Base-by-base conservation (phyloP, 805 yeast species). In the Starmerella apicola region DNA sequence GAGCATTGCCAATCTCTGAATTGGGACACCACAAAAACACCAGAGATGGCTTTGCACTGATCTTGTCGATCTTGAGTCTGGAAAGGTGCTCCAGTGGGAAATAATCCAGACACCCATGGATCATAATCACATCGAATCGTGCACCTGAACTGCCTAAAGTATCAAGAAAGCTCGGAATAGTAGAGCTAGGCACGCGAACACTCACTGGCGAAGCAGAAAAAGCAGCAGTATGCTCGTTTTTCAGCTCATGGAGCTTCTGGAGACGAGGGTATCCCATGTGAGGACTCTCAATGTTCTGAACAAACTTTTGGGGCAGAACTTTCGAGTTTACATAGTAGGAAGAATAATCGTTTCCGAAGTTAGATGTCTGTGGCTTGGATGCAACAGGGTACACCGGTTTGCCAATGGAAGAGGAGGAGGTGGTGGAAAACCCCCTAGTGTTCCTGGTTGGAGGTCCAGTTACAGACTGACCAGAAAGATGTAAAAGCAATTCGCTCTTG, bases 51-150 rank as follows among this genome's bases (percentile, higher is more conserved):
- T 78, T 79, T 1, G 94, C 71, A 40, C 91, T 74, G 24, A 86
- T 62, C 51, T 67, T 74, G 46, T 75, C 78, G 4, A 86, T 63
- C 0, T 95, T 94, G 33, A 85, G 61, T 48, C 70, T 71, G 1
- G 70, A 60, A 19, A 86, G 62, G 2, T 78, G 51, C 0, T 82
- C 80, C 32, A 72, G 66, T 16, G 81, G 63, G 19, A 44, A 41
- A 9, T 33, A 12, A 39, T 80, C 69, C 52, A 77, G 76, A 37
- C 88, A 64, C 3, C 91, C 88, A 1, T 94, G 94, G 39, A 86
- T 74, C 94, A 88, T 83, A 12, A 88, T 80, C 9, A 84, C 94
- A 56, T 86, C 95, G 58, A 86, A 88, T 44, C 72, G 73, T 28
- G 81, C 53, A 6, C 70, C 72, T 16, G 63, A 63, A 15, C 61